Conservation (phyloP, 768 basidiomycete genomes). For the Postia placenta region DNA sequence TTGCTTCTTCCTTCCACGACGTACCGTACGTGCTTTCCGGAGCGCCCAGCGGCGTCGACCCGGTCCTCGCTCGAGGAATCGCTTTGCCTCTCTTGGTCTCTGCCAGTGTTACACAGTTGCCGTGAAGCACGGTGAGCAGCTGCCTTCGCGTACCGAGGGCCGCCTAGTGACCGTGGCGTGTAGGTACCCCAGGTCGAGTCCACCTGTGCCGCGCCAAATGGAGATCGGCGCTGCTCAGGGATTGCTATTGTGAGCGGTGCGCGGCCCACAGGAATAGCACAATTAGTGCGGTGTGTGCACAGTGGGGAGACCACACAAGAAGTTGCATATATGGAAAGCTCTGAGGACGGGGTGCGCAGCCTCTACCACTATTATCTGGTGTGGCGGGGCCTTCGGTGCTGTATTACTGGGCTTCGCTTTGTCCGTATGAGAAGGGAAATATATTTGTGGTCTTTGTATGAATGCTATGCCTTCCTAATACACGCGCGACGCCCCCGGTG, state of each 20-base stretch:
- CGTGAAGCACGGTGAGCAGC: too few relatives aligned
- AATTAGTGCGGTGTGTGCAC: conserved; percentile 7
- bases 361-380: too few relatives aligned
- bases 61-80: conserved; percentile 1
- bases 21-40: conserved; percentile 32
- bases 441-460: too few relatives aligned
- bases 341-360: too few relatives aligned
- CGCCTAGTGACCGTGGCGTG: not conserved
- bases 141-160: too few relatives aligned
- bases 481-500: too few relatives aligned
- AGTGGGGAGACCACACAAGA: conserved; percentile 37
- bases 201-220: conserved; percentile 57
- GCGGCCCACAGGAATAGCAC: conserved; percentile 15
- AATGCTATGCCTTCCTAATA: too few relatives aligned
- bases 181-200: conserved; percentile 40
- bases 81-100: too few relatives aligned
- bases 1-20: conserved; percentile 61
- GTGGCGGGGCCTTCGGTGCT: too few relatives aligned
- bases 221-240: conserved; percentile 48
- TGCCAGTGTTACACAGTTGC: too few relatives aligned
- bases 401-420: too few relatives aligned
- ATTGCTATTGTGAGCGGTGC: conserved; percentile 56
- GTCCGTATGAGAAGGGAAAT: too few relatives aligned
- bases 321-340: conserved; percentile 9
- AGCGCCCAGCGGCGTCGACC: not conserved